phyloP scores from a whole-genome alignment of 2,329 filamentous ascomycete species.

The Verticillium longisporum region DNA sequence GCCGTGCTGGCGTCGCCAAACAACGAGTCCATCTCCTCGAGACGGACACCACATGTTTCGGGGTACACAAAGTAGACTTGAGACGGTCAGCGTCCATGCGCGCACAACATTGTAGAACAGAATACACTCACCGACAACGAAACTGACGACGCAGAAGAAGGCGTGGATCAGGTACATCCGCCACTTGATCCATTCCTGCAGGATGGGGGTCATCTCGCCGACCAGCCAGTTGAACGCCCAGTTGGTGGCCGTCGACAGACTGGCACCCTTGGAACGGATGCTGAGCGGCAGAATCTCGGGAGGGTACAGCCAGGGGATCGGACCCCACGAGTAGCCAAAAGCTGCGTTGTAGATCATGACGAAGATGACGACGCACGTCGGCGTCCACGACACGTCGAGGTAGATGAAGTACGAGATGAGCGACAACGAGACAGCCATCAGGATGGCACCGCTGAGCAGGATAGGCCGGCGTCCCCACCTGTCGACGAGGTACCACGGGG shows the following conservation, averaged over 20 bases:
- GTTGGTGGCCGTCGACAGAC: slow-evolving; percentile 90
- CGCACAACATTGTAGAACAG: neutral
- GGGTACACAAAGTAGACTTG: slow-evolving; percentile 96
- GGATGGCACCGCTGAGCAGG: slow-evolving; percentile 78
- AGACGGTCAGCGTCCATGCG: slow-evolving; percentile 9
- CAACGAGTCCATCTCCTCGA: slow-evolving; percentile 93
- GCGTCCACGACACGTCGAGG: slow-evolving; percentile 72
- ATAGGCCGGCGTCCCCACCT: slow-evolving; percentile 85
- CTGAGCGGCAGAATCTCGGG: slow-evolving; percentile 97
- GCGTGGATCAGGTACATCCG: slow-evolving; percentile 90
- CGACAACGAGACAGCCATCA: slow-evolving; percentile 84
- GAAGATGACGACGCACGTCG: slow-evolving; percentile 80
- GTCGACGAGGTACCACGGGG: slow-evolving; percentile 96
- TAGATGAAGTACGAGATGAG: slow-evolving; percentile 93
- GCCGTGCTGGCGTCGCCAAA: slow-evolving; percentile 90
- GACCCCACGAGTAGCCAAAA: slow-evolving; percentile 92
- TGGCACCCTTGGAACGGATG: slow-evolving; percentile 94
- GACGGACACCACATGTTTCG: slow-evolving; percentile 87
- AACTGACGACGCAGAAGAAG: slow-evolving; percentile 92
- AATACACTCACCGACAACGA: slow-evolving; percentile 76
- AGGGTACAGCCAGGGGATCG: slow-evolving; percentile 96
- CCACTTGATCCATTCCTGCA: slow-evolving; percentile 91
- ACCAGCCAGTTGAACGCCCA: slow-evolving; percentile 99
- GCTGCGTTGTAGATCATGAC: slow-evolving; percentile 99
- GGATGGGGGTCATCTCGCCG: slow-evolving; percentile 86